Base-by-base conservation (phyloP, 2,329 filamentous ascomycete genomes). In the Fusarium oligoseptatum region DNA sequence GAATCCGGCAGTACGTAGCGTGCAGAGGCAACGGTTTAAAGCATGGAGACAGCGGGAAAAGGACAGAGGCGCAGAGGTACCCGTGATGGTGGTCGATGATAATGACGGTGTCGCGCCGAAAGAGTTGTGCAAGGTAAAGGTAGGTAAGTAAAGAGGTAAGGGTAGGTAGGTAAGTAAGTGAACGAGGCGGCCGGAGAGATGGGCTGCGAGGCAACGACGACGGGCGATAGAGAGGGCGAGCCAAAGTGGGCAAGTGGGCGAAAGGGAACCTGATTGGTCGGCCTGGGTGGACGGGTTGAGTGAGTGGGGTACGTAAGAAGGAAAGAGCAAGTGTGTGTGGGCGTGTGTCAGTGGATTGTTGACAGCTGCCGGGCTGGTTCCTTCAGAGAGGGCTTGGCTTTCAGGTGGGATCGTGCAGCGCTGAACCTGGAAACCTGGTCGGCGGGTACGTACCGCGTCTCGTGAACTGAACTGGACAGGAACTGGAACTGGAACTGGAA, bases 361-460 rank as follows among this genome's bases (percentile, higher is more conserved):
- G 77, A 79, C 75, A 76, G 77, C 74, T 78, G 70, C 74, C 68
- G 77, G 73, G 56, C 77, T 71, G 71, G 74, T 71, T 76, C 71
- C 64, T 77, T 66, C 66, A 75, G 62, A 71, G 52, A 71, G 75
- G 70, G 67, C 74, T 75, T 77, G 71, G 74, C 77, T 73, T 66
- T 76, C 66, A 75, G 70, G 77, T 76, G 67, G 71, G 67, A 78
- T 74, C 70, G 66, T 61, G 72, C 41, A 50, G 41, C 36, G 37
- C 43, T 58, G 63, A 45, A 57, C 66, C 62, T 75, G 74, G 69
- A 70, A 74, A 76, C 71, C 66, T 76, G 62, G 75, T 75, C 64
- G 62, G 63, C 60, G 72, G 64, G 48, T 64, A 70, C 60, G 24
- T 66, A 62, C 72, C 72, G 72, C 72, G 72, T 72, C 22, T 10